A percentile compares a stretch with the other conserved stretches of the same genome.
Evolutionary conservation across 345 rosid genomes (phyloP).

Genomic region (Lepidium didymum): DNA sequence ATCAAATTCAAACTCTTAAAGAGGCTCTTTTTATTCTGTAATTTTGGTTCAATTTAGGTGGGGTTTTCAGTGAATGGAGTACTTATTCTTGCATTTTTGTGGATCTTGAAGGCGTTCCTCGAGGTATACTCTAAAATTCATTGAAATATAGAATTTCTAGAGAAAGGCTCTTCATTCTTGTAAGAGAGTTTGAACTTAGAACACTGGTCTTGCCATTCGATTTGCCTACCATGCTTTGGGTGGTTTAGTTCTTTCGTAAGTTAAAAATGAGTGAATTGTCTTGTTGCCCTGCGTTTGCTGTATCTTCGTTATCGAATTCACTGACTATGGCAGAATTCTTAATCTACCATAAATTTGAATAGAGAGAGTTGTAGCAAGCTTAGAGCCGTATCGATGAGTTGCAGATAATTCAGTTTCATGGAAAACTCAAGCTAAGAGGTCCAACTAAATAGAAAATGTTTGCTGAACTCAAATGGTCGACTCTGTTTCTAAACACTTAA

Average conservation of each 20-base stretch:
- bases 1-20: background rate
- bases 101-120: slow-evolving; percentile 89
- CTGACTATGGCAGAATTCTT: background rate
- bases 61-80: slow-evolving; percentile 84
- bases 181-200: background rate
- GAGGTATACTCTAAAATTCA: slow-evolving; percentile 38
- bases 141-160: background rate
- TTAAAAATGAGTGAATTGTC: background rate
- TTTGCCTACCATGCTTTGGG: background rate
- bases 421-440: background rate
- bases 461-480: background rate
- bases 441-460: background rate
- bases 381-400: background rate
- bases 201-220: background rate
- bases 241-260: background rate
- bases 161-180: background rate
- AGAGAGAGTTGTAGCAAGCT: background rate
- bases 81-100: slow-evolving; percentile 67
- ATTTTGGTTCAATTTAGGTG: slow-evolving; percentile 38
- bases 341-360: background rate
- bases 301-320: background rate
- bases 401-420: background rate
- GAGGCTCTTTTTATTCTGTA: background rate
- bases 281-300: background rate
- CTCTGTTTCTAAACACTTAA: background rate